Evolutionary conservation across 148 eudicot genomes (phyloP), one percentile per base, ranked within the genome.

Genomic region (Fagopyrum homotropicum): DNA sequence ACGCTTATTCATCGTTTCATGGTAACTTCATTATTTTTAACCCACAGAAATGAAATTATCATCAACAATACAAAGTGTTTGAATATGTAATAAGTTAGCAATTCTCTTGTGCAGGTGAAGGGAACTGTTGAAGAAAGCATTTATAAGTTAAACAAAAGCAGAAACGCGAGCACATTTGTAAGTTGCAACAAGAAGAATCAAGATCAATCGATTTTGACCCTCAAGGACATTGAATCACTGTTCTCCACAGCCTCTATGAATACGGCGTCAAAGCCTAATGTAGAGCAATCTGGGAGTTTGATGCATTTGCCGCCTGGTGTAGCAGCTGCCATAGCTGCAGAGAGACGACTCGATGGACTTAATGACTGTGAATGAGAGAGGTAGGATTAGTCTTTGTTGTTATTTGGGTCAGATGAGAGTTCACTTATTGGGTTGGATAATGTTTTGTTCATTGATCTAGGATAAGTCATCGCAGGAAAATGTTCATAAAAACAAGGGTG

Each of bases 51-150:
- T 35, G 2, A 35, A 35, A 35, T 35, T 35, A 35, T 35, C 40
- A 2, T 35, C 40, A 1, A 49, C 52, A 49, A 10, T 9, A 49
- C 14, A 49, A 49, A 49, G 14, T 49, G 12, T 9, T 49, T 49
- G 52, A 14, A 9, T 49, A 9, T 49, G 52, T 49, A 49, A 49
- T 9, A 49, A 49, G 52, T 6, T 69, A 45, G 9, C 35, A 17
- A 43, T 5, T 44, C n/a, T 49, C 11, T 7, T n/a, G 11, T 54
- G 74, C 76, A 91, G 98, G 93, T 91, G 79, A 90, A 95, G 83
- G 82, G 84, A 73, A 95, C 92, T 52, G 98, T 95, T 44, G 98
- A 95, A 87, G 98, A 95, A 77, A 91, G 97, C 88, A 83, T 95
- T 72, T 86, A 86, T 77, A 92, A 86, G 73, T 64, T 95, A 69